Evolutionary conservation across 768 basidiomycete genomes (phyloP), one percentile per base, ranked within the genome.

Genomic region (Tricholoma furcatifolium): DNA sequence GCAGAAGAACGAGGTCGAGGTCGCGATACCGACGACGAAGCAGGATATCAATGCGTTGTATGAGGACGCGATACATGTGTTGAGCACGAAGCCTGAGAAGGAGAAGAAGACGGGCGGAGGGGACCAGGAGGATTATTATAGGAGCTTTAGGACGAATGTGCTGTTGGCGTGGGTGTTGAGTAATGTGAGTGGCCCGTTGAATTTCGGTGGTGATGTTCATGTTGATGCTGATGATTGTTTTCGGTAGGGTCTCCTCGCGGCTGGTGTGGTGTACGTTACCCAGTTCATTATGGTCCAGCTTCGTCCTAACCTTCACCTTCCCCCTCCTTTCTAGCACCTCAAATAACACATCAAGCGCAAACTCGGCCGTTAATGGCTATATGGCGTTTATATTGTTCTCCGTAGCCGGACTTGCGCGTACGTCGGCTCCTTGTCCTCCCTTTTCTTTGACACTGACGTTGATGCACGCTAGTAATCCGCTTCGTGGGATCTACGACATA

Each of bases 11-110:
- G 87, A 91, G 63, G 95, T 95, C 9, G 92, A 95, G 54, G 91
- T 93, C 8, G 77, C 79, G 7, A 80, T 97, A 0, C 94, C 94
- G 2, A 88, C 91, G 1, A 85, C 85, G 47, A 86, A 96, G 65
- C 91, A 85, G 61, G 95, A 98, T 62, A 87, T 93, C 68, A 85
- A 94, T 62, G 85, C 87, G 27, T 80, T 88, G 48, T 98, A 98
- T 64, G 91, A 96, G 56, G 92, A 95, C 58, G 97, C 96, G 2
- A 81, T 94, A 31, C 84, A 87, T 60, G 83, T 93, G 2, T 70
- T 98, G 46, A 78, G 80, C 14, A 82, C 82, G 10, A 93, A 94
- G 68, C 76, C 91, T 23, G 88, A 89, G 2, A 89, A 89, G 67
- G 80, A 70, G 44, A 87, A 88, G 30, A 63, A 71, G 23, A 87